Evolutionary conservation across 164 flowering plant species (phyloP).

Genomic region (Warburgia ugandensis): DNA sequence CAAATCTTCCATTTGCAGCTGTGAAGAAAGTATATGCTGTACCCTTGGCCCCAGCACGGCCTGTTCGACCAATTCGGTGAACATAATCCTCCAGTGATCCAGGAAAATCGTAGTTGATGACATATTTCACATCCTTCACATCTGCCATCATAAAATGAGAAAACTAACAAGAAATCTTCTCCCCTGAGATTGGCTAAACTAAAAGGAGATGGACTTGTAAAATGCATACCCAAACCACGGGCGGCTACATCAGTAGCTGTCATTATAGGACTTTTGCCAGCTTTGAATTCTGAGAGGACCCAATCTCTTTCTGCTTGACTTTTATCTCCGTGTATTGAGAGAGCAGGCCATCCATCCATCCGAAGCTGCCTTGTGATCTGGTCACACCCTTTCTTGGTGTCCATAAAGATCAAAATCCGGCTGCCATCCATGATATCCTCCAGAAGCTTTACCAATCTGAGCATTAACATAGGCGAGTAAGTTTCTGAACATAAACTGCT

Average conservation of each 20-base stretch:
- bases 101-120: constrained; percentile 90
- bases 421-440: constrained; percentile 99
- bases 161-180: neutral
- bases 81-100: constrained; percentile 97
- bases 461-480: neutral
- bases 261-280: constrained; percentile 98
- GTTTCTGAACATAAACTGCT: neutral
- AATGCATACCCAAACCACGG: constrained; percentile 79
- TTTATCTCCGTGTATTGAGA: constrained; percentile 97
- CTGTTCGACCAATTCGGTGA: constrained; percentile 94
- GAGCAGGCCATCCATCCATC: constrained; percentile 99
- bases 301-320: constrained; percentile 99
- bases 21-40: constrained; percentile 96
- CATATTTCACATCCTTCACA: constrained; percentile 94
- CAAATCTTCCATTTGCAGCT: constrained; percentile 93
- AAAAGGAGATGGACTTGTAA: neutral
- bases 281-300: constrained; percentile 94
- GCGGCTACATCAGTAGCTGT: constrained; percentile 99
- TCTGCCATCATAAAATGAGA: constrained; percentile 36
- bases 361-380: constrained; percentile 94
- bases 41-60: constrained; percentile 95
- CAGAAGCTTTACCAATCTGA: constrained; percentile 78
- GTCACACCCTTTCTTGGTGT: constrained; percentile 98
- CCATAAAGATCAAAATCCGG: constrained; percentile 92
- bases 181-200: neutral